A percentile compares a stretch with the other conserved stretches of the same genome.
Evolutionary conservation across 2,329 filamentous ascomycete genomes (phyloP).

Genomic region (Exserohilum rostratum): DNA sequence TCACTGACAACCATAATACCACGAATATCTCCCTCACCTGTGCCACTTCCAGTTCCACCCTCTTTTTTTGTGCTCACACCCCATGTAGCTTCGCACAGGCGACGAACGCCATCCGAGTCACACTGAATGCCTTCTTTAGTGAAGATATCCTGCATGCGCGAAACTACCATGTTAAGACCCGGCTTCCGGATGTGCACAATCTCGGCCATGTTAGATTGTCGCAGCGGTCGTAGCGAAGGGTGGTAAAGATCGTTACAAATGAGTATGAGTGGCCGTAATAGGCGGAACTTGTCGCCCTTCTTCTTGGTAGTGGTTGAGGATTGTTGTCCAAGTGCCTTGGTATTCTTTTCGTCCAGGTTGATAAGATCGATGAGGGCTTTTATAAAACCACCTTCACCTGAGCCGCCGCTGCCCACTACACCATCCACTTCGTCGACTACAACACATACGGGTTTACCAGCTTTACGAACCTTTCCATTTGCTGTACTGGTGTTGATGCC

Average conservation of each 20-base stretch:
- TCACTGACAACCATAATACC: constrained; percentile 86
- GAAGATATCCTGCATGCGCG: constrained; percentile 81
- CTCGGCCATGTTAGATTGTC: constrained; percentile 85
- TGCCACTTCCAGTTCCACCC: constrained; percentile 62
- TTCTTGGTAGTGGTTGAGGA: constrained; percentile 53
- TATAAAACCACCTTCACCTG: constrained; percentile 88
- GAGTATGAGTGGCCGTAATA: constrained; percentile 86
- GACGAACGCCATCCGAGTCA: constrained; percentile 86
- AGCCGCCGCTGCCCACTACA: constrained; percentile 74
- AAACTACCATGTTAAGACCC: constrained; percentile 81
- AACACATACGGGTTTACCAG: constrained; percentile 87
- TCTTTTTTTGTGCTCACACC: constrained; percentile 76
- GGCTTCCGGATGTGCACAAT: constrained; percentile 91
- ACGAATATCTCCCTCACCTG: constrained; percentile 75
- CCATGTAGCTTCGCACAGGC: constrained; percentile 83
- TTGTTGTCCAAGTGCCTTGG: constrained; percentile 47
- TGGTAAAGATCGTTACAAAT: constrained; percentile 99
- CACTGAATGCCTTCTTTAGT: constrained; percentile 86
- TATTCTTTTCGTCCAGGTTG: constrained; percentile 83
- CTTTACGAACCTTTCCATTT: constrained; percentile 67
- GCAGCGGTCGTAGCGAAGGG: constrained; percentile 80
- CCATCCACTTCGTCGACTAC: constrained; percentile 97
- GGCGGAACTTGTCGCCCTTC: constrained; percentile 83
- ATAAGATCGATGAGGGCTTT: constrained; percentile 93
- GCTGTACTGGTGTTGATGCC: constrained; percentile 64